A percentile compares a stretch with the other conserved stretches of the same genome.
phyloP scores from a whole-genome alignment of 202 grass and related monocot species.

The Setaria italica region DNA sequence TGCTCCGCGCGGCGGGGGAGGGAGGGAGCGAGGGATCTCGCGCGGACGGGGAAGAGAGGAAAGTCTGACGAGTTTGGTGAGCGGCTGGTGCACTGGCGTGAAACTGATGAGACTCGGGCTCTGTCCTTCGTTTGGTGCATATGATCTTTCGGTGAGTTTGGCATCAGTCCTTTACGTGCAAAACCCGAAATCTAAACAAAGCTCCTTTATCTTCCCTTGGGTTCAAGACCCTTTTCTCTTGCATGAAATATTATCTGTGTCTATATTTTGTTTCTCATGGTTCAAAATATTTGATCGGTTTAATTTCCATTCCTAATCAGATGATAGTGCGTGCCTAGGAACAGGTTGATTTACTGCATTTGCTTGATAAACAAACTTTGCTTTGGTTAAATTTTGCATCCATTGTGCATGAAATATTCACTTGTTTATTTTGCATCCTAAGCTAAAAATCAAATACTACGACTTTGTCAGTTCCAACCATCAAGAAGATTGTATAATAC shows the following conservation, averaged over 20 bases:
- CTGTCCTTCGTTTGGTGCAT: constrained; percentile 11
- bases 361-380: not conserved
- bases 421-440: not conserved
- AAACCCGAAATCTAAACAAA: not conserved
- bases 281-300: not conserved
- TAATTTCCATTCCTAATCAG: not conserved
- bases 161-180: constrained; percentile 24
- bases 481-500: not conserved
- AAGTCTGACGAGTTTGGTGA: not conserved
- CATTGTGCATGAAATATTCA: not conserved
- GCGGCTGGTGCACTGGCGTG: constrained; percentile 5
- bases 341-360: not conserved
- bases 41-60: not conserved
- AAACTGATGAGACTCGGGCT: not conserved
- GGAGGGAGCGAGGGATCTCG: not conserved
- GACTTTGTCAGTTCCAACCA: not conserved
- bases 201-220: not conserved
- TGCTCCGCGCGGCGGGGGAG: not conserved
- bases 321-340: not conserved
- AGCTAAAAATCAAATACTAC: not conserved
- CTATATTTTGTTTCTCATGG: not conserved
- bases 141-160: not conserved
- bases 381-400: not conserved
- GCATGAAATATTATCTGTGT: not conserved
- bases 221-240: not conserved